Evolutionary conservation across 805 yeast species (phyloP), one percentile per base, ranked within the genome.

Genomic region (Ogataea allantospora): DNA sequence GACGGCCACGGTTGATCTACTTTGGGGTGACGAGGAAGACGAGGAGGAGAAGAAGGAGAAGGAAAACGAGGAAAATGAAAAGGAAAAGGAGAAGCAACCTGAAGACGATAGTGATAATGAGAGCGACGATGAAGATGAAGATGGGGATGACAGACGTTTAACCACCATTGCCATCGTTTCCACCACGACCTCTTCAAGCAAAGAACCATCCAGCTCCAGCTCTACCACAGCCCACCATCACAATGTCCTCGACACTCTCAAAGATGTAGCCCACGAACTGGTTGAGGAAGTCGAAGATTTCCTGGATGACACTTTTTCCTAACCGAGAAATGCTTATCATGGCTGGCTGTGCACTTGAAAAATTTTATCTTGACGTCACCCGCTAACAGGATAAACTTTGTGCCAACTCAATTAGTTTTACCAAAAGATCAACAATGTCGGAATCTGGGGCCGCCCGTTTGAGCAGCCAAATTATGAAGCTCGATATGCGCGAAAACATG

Each of bases 1-100:
- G 33, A 56, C 65, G 23, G 70, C 85, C 1, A 72, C 83, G 0
- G 79, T 77, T 50, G 84, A 79, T 50, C 25, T 44, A 10, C 37
- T 69, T 11, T 67, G 57, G 49, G 55, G 63, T 33, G 24, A 32
- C 15, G 17, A 22, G 14, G 22, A 15, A 7, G 53, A 40, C 52
- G 60, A 26, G 10, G 22, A 13, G 25, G 26, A 18, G 2, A 22
- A 27, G 3, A 53, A 46, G 10, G 56, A 35, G 13, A 51, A 17
- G 22, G 54, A 46, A 15, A 44, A 30, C 16, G 44, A 41, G 11
- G 45, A 45, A 14, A 41, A 43, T 8, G 44, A 42, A 22, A 47
- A 35, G 26, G 36, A 42, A 15, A 46, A 41, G 17, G n/a, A 46
- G 38, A 10, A 47, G 43, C 41, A 17, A 46, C 40, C 42, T 8